Base-by-base conservation (phyloP, 2,329 filamentous ascomycete genomes). In the Metarhizium guizhouense region DNA sequence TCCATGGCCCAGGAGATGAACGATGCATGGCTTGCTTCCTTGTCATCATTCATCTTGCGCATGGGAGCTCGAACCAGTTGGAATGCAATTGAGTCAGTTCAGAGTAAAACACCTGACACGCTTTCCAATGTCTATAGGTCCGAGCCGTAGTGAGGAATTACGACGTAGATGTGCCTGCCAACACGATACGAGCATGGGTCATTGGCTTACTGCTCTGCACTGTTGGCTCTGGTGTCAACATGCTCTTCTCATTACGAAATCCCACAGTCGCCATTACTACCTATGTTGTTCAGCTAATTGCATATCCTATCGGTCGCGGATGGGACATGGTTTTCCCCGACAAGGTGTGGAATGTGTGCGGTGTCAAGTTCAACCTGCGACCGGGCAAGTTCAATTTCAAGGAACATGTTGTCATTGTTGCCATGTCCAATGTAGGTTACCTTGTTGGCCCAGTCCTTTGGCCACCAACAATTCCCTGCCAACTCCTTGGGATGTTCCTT, bases 141-240 rank as follows among this genome's bases (percentile, higher is more conserved):
- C 81, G 84, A 61, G 80, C 83, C 30, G 81, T 84, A 18, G 84
- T 87, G 18, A 74, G 80, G 58, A 86, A 86, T 65, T 78, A 79
- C 64, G 84, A 87, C 62, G 77, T 84, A 61, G 83, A 85, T 61
- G 72, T 85, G 29, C 80, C 82, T n/a, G 76, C 76, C 61, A 86
- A 84, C 66, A 86, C 83, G 20, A 74, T 86, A 56, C 81, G 83
- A 52, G 82, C 83, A 38, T 86, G 83, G 83, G 70, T 74, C 4
- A 82, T 86, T 58, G 83, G 83, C 38, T 57, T 86, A 61, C 4
- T 85, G 11, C 74, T 86, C 48, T 81, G 82, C 57, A 85, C 82
- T 0, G 64, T 85, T 56, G 83, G 81, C n/a, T 83, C 82, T 1
- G 79, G 74, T 4, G 69, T 84, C 61, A 85, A 85, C 66, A 79